These are phyloP conservation scores for Theobroma grandiflorum DNA, from an alignment of 441 rosid genomes.

Conservation along the genomic window DNA sequence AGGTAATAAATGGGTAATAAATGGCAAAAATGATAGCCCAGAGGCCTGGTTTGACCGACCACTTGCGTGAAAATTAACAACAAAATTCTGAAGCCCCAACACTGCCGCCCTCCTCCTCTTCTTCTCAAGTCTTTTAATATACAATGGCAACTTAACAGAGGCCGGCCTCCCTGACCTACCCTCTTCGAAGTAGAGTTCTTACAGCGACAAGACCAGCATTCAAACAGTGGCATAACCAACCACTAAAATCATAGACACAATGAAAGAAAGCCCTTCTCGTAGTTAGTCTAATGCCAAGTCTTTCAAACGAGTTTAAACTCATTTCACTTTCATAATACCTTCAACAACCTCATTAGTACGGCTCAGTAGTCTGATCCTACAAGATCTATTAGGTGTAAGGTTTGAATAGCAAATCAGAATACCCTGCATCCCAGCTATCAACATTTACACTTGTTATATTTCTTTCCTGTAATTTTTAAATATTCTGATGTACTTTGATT, in stretches of 20 bases:
- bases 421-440: constrained; percentile 3
- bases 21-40: constrained; percentile 22
- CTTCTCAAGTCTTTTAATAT: constrained; percentile 1
- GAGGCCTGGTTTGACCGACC: constrained; percentile 33
- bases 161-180: background rate
- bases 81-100: constrained; percentile 28
- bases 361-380: constrained; percentile 9
- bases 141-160: background rate
- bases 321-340: constrained; percentile 3
- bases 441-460: background rate
- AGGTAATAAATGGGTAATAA: constrained; percentile 5
- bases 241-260: background rate
- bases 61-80: constrained; percentile 31
- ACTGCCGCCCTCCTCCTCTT: background rate
- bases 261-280: background rate
- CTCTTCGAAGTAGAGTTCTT: background rate
- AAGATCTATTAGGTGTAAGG: background rate
- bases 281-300: background rate
- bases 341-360: background rate
- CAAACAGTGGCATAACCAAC: background rate
- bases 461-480: background rate
- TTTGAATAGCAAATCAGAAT: constrained; percentile 16
- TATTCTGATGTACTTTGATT: background rate
- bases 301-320: constrained; percentile 16
- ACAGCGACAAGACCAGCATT: background rate